Conservation (phyloP, 176 grass and related monocot species). For the Ensete ventricosum region DNA sequence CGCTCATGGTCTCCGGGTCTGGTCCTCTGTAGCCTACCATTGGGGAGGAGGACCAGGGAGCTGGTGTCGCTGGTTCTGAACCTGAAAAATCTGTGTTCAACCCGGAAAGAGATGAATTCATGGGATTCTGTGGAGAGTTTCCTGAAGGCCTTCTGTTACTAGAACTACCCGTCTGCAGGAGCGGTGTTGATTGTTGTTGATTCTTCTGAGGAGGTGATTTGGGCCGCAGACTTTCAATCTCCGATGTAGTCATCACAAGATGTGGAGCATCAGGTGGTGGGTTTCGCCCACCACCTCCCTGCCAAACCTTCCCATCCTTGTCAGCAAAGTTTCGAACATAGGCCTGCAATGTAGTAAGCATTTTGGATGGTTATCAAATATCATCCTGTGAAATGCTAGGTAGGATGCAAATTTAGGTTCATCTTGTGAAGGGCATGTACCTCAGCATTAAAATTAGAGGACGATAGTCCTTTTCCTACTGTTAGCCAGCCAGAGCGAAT, state of each 20-base stretch:
- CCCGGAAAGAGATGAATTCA: constrained; percentile 6
- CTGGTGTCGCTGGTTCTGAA: constrained; percentile 23
- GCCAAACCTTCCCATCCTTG: constrained; percentile 86
- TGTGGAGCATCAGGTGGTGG: constrained; percentile 87
- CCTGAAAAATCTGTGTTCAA: not conserved
- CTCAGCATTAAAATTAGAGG: constrained; percentile 93
- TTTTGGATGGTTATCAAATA: not conserved
- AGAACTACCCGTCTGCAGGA: constrained; percentile 23
- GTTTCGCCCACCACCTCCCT: constrained; percentile 77
- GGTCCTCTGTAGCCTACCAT: constrained; percentile 29
- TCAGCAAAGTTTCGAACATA: constrained; percentile 57
- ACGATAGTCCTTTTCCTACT: constrained; percentile 77
- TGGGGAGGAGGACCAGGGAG: constrained; percentile 30
- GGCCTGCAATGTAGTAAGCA: constrained; percentile 28
- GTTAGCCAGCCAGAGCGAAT: constrained; percentile 88
- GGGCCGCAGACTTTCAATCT: constrained; percentile 70
- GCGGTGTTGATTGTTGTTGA: constrained; percentile 30
- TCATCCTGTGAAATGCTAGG: no score
- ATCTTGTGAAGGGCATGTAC: constrained; percentile 15
- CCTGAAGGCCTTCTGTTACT: constrained; percentile 29
- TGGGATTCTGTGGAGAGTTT: constrained; percentile 25
- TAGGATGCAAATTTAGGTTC: not conserved
- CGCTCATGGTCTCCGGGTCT: constrained; percentile 19
- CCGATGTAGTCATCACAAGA: constrained; percentile 72
- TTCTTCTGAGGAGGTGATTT: constrained; percentile 82